phyloP scores from a whole-genome alignment of 371 early-diverging fungal genomes.

The Nematocida ironsii region DNA sequence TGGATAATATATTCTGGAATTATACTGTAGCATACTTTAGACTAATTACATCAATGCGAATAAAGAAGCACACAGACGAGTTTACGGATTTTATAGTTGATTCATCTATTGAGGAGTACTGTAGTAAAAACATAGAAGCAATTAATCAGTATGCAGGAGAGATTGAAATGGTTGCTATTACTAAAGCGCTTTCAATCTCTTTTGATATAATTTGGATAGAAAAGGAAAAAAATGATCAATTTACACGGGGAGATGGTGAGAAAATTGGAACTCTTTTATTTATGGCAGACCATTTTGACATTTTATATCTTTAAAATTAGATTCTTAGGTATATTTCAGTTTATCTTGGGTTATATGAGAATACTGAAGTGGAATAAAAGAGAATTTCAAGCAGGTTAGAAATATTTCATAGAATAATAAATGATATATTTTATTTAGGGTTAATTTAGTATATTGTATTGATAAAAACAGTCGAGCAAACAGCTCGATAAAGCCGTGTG shows the following conservation, averaged over 20 bases:
- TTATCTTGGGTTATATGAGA: no score
- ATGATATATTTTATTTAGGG: no score
- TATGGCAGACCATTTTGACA: constrained; percentile 51
- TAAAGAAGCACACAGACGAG: constrained; percentile 28
- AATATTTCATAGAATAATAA: no score
- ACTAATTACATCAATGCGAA: constrained; percentile 44
- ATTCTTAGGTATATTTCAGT: not conserved
- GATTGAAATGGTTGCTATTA: constrained; percentile 20
- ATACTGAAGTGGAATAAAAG: no score
- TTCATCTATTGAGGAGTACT: constrained; percentile 28
- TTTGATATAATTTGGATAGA: constrained; percentile 35
- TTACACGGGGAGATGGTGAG: constrained; percentile 14
- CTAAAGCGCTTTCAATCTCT: constrained; percentile 32
- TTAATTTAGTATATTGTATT: no score
- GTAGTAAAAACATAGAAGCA: constrained; percentile 23
- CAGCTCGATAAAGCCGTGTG: no score
- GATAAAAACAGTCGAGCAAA: no score
- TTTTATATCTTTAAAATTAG: constrained; percentile 24
- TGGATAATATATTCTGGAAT: constrained; percentile 51
- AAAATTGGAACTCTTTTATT: constrained; percentile 48
- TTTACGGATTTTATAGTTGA: constrained; percentile 29
- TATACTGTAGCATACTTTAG: constrained; percentile 45
- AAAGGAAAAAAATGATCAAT: not conserved
- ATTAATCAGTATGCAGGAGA: constrained; percentile 47
- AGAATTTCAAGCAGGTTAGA: no score